phyloP scores from a whole-genome alignment of 1,139 yeast species.

The Komagataea norvegica region DNA sequence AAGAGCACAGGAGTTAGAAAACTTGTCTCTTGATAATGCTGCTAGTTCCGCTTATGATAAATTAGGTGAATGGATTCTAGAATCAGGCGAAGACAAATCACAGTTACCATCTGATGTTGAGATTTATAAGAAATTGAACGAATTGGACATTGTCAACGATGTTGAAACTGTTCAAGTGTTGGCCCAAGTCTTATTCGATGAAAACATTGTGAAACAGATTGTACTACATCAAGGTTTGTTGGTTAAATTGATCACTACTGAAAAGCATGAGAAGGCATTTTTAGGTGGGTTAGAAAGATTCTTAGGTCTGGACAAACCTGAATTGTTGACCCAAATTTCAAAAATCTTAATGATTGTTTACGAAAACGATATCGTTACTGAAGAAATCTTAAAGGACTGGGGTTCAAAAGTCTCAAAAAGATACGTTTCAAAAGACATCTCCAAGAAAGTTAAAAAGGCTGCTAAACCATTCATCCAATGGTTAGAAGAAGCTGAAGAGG shows the following conservation, averaged over 20 bases:
- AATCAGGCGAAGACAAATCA: slow-evolving; percentile 49
- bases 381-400: slow-evolving; percentile 77
- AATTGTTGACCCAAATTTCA: slow-evolving; percentile 69
- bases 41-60: slow-evolving; percentile 52
- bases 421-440: slow-evolving; percentile 85
- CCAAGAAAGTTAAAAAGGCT: slow-evolving; percentile 92
- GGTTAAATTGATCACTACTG: slow-evolving; percentile 63
- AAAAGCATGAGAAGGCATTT: slow-evolving; percentile 76
- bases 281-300: slow-evolving; percentile 95
- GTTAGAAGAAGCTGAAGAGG: slow-evolving; percentile 93
- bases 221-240: slow-evolving; percentile 77
- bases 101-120: slow-evolving; percentile 80
- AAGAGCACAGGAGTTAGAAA: slow-evolving; percentile 85
- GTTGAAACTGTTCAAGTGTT: slow-evolving; percentile 84
- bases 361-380: slow-evolving; percentile 78
- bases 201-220: slow-evolving; percentile 68
- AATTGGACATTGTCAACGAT: slow-evolving; percentile 65
- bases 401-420: slow-evolving; percentile 91
- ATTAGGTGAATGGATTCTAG: slow-evolving; percentile 87
- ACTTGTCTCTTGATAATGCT: slow-evolving; percentile 36
- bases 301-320: slow-evolving; percentile 77
- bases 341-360: slow-evolving; percentile 77
- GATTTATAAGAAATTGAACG: slow-evolving; percentile 83
- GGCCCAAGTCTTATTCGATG: slow-evolving; percentile 86
- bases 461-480: slow-evolving; percentile 94